Percentiles rank a stretch among this genome's conserved stretches.
phyloP scores from a whole-genome alignment of 257 asterid species.

The Solanum phureja region DNA sequence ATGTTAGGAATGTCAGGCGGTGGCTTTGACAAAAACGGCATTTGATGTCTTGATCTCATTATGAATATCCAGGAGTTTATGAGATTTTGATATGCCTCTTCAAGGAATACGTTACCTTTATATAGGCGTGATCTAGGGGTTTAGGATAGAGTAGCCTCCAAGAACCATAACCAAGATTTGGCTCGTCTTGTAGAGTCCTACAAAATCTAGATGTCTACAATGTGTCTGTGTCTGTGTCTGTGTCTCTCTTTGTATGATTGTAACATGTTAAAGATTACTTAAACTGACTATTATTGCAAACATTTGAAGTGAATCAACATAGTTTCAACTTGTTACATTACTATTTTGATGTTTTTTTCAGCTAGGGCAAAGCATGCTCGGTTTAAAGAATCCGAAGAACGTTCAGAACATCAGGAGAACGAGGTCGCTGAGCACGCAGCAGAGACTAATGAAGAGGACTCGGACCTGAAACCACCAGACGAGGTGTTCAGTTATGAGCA shows the following conservation, averaged over 20 bases:
- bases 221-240: not conserved
- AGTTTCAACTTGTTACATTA: not conserved
- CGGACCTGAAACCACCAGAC: conserved; percentile 23
- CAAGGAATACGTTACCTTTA: not conserved
- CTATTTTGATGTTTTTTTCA: not conserved
- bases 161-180: not conserved
- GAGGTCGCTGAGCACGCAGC: conserved; percentile 29
- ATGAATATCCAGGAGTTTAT: not conserved
- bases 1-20: accelerated
- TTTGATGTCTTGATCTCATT: not conserved
- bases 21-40: not conserved
- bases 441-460: conserved; percentile 31
- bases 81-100: not conserved
- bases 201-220: not conserved
- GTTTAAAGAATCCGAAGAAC: conserved; percentile 35
- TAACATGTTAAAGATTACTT: not conserved
- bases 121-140: not conserved
- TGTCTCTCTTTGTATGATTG: too few relatives aligned
- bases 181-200: not conserved
- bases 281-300: not conserved
- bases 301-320: not conserved
- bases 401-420: conserved; percentile 23
- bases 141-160: not conserved
- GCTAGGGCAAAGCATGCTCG: conserved; percentile 4
- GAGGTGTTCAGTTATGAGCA: conserved; percentile 58